Conservation (phyloP, 2,329 filamentous ascomycete genomes). For the Epichloe gansuensis region DNA sequence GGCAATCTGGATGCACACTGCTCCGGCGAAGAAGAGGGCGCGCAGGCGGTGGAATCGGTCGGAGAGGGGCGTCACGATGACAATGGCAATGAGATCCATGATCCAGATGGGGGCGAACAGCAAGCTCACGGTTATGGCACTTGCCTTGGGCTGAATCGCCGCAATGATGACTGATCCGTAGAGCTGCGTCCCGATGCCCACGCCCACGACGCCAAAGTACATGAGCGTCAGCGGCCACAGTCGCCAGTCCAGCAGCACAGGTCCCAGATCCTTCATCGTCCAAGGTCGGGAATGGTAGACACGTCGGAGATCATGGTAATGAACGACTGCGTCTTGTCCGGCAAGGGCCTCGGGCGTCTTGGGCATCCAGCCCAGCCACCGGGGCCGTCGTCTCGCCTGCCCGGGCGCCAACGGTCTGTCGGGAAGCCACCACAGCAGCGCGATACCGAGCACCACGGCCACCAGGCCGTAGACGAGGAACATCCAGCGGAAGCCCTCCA, state of each 20-base stretch:
- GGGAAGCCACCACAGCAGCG: conserved; percentile 79
- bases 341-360: conserved; percentile 55
- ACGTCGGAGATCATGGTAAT: conserved; percentile 69
- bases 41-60: conserved; percentile 76
- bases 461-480: conserved; percentile 76
- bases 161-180: conserved; percentile 81
- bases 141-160: conserved; percentile 61
- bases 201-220: conserved; percentile 92
- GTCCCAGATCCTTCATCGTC: conserved; percentile 55
- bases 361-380: conserved; percentile 54
- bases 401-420: conserved; percentile 68
- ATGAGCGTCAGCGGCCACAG: conserved; percentile 77
- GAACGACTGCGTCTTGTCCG: conserved; percentile 65
- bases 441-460: conserved; percentile 56
- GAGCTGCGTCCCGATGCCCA: conserved; percentile 79
- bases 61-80: conserved; percentile 72
- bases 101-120: conserved; percentile 90
- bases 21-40: conserved; percentile 67
- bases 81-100: conserved; percentile 78
- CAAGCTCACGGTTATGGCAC: conserved; percentile 62
- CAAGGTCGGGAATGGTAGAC: conserved; percentile 68
- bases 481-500: conserved; percentile 86
- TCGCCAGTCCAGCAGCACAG: conserved; percentile 72
- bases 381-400: conserved; percentile 35
- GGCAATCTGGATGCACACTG: conserved; percentile 65